Percentiles rank a stretch among this genome's conserved stretches.
phyloP scores from a whole-genome alignment of 257 asterid species.

The Paulownia fortunei region DNA sequence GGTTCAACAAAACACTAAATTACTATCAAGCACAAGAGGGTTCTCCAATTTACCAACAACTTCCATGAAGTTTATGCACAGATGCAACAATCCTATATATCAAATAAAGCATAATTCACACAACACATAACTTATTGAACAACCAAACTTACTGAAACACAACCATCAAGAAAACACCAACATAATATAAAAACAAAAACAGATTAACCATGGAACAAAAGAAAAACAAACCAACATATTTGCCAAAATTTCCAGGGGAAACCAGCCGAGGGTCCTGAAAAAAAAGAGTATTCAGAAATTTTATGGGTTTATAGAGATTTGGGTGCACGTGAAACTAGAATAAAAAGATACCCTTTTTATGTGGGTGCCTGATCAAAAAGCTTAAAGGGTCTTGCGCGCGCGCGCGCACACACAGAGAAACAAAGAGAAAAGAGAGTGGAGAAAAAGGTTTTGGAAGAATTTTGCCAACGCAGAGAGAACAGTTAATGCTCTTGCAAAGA shows the following conservation, averaged over 20 bases:
- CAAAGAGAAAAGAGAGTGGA: background rate
- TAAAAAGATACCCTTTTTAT: conserved; percentile 32
- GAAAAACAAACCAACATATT: background rate
- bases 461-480: conserved; percentile 30
- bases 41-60: background rate
- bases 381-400: conserved; percentile 33
- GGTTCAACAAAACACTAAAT: conserved; percentile 6
- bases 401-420: background rate
- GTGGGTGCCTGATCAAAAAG: conserved; percentile 37
- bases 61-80: background rate
- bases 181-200: background rate
- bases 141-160: background rate
- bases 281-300: conserved; percentile 11
- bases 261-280: conserved; percentile 6
- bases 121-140: background rate
- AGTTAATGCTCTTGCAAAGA: conserved; percentile 12
- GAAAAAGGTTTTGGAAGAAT: conserved; percentile 37
- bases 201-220: background rate
- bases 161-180: conserved; percentile 12
- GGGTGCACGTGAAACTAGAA: conserved; percentile 40
- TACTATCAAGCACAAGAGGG: background rate
- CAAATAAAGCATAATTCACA: conserved; percentile 16
- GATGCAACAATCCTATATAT: background rate
- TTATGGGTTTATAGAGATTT: conserved; percentile 32
- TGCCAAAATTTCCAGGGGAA: conserved; percentile 29